Conservation (phyloP, 2,329 filamentous ascomycete genomes). For the Juglanconis juglandina region DNA sequence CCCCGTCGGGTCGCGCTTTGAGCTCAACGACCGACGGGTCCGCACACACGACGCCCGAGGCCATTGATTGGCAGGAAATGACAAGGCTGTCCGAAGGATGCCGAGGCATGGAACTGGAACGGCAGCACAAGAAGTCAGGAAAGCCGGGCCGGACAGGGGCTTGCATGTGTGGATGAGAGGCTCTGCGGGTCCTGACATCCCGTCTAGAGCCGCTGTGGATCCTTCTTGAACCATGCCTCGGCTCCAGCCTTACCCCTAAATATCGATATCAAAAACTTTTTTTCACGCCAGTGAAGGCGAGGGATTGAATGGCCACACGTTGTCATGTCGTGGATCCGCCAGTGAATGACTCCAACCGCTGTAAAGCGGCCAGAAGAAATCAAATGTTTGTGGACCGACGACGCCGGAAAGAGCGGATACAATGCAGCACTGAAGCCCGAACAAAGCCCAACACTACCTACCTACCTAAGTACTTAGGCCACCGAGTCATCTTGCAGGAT, state of each 20-base stretch:
- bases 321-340: too few species aligned
- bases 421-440: too few species aligned
- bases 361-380: too few species aligned
- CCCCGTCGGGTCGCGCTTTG: neutral
- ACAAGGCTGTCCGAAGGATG: conserved; percentile 1
- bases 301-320: neutral
- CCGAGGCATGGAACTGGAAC: conserved; percentile 5
- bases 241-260: neutral
- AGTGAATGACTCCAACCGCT: too few species aligned
- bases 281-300: neutral
- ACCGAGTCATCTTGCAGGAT: too few species aligned
- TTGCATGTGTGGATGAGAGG: conserved; percentile 6
- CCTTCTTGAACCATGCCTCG: neutral
- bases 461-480: too few species aligned
- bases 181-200: conserved; percentile 12
- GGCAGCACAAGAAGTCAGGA: neutral
- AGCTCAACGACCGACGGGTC: neutral
- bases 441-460: too few species aligned
- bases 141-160: conserved; percentile 1
- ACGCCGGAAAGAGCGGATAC: too few species aligned
- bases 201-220: neutral
- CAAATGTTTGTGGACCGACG: too few species aligned
- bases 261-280: neutral
- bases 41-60: neutral
- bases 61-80: conserved; percentile 2